Evolutionary conservation across 805 yeast species (phyloP).

Genomic region (Nakazawaea populi): DNA sequence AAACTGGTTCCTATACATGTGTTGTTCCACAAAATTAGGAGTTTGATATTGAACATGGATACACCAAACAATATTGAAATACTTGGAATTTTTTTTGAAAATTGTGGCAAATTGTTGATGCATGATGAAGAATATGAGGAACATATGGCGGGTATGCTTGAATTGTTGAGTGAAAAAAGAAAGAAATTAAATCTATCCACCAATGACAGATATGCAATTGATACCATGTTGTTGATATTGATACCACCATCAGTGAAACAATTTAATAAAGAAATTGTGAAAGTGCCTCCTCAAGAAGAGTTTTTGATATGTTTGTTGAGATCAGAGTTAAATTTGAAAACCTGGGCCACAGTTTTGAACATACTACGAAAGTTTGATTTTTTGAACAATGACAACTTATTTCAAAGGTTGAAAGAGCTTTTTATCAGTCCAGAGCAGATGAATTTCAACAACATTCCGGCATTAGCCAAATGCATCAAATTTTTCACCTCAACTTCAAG

Average conservation of each 20-base stretch:
- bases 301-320: constrained; percentile 48
- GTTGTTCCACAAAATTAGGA: constrained; percentile 66
- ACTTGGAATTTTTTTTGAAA: constrained; percentile 64
- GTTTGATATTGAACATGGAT: constrained; percentile 44
- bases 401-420: constrained; percentile 26
- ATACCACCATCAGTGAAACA: constrained; percentile 47
- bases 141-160: constrained; percentile 60
- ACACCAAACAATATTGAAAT: constrained; percentile 62
- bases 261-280: constrained; percentile 17
- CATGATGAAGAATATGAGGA: constrained; percentile 49
- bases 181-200: constrained; percentile 43
- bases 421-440: constrained; percentile 60
- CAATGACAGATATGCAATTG: constrained; percentile 53
- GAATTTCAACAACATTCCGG: constrained; percentile 47
- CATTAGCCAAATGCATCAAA: constrained; percentile 43
- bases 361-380: constrained; percentile 38
- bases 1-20: constrained; percentile 65
- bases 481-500: constrained; percentile 28
- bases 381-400: constrained; percentile 25
- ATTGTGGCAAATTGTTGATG: constrained; percentile 62
- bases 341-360: constrained; percentile 27
- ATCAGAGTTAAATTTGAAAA: constrained; percentile 38
- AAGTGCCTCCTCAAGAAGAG: constrained; percentile 35
- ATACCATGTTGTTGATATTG: constrained; percentile 46
- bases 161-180: constrained; percentile 43